phyloP scores from a whole-genome alignment of 805 yeast species.

The Metschnikowia lachancei region DNA sequence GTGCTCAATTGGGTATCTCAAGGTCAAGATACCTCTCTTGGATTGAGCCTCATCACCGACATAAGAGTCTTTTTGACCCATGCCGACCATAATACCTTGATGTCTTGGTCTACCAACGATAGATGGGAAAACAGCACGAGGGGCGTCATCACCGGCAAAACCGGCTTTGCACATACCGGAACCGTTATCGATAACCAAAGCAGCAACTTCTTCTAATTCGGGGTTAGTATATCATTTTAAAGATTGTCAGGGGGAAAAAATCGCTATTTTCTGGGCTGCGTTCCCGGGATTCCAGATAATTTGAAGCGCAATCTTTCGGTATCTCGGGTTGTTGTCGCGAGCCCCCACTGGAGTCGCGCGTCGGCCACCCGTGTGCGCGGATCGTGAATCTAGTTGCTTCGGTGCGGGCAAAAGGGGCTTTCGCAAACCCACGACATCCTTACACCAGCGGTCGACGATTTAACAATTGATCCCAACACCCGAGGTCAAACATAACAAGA shows the following conservation, averaged over 20 bases:
- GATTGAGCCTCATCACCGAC: constrained; percentile 99
- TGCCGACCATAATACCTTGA: constrained; percentile 99
- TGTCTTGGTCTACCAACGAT: constrained; percentile 99
- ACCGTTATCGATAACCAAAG: constrained; percentile 96
- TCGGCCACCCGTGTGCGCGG: constrained; percentile 7
- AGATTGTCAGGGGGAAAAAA: background rate
- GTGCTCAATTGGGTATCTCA: constrained; percentile 99
- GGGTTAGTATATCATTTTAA: constrained; percentile 16
- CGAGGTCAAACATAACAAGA: background rate
- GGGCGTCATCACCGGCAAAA: constrained; percentile 99
- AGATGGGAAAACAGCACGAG: constrained; percentile 99
- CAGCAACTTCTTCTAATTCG: constrained; percentile 47
- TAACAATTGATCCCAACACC: background rate
- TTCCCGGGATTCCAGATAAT: background rate
- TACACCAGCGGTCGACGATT: constrained; percentile 14
- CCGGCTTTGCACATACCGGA: constrained; percentile 99
- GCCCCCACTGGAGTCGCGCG: constrained; percentile 2
- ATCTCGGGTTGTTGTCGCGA: background rate
- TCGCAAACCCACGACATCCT: constrained; percentile 13
- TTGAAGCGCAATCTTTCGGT: background rate
- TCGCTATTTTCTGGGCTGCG: background rate
- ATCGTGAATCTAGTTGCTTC: constrained; percentile 7
- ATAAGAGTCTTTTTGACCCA: constrained; percentile 99
- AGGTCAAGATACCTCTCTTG: constrained; percentile 98
- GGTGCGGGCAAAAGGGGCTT: constrained; percentile 9